These are phyloP conservation scores for Schrenkiella parvula DNA, from an alignment of 345 rosid species.

Conservation along the genomic window DNA sequence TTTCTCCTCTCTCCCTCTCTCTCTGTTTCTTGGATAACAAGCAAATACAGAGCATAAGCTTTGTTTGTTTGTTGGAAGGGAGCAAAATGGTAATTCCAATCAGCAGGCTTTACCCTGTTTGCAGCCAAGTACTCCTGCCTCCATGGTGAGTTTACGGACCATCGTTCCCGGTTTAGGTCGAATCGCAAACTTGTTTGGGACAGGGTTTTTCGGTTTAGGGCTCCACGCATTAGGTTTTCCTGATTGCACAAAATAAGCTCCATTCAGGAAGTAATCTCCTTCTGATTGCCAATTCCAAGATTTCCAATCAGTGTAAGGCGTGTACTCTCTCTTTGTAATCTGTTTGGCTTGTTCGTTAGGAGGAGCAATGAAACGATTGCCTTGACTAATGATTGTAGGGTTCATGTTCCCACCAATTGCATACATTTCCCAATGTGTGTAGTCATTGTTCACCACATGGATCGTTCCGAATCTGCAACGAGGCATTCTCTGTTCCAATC, in stretches of 20 bases:
- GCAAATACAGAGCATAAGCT: not conserved
- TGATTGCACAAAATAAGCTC: slow-evolving; percentile 63
- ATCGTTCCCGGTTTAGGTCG: slow-evolving; percentile 43
- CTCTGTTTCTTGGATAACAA: not conserved
- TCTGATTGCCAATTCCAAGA: slow-evolving; percentile 70
- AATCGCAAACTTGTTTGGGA: slow-evolving; percentile 32
- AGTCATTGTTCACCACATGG: slow-evolving; percentile 79
- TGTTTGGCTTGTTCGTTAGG: slow-evolving; percentile 38
- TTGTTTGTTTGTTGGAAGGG: not conserved
- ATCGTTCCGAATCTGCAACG: slow-evolving; percentile 54
- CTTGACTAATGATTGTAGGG: slow-evolving; percentile 73
- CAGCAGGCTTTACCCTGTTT: slow-evolving; percentile 20
- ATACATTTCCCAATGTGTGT: slow-evolving; percentile 68
- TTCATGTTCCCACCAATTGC: slow-evolving; percentile 62
- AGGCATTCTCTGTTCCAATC: slow-evolving; percentile 38
- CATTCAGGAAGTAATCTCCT: slow-evolving; percentile 59
- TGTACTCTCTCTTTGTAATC: slow-evolving; percentile 55
- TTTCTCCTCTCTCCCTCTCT: not conserved
- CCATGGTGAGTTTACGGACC: slow-evolving; percentile 42
- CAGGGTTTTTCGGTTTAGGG: not conserved
- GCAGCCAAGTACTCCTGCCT: slow-evolving; percentile 54
- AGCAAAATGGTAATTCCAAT: slow-evolving; percentile 1
- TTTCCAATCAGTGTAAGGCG: slow-evolving; percentile 44
- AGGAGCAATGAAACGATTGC: slow-evolving; percentile 78
- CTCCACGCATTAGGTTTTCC: slow-evolving; percentile 40